phyloP scores from a whole-genome alignment of 768 basidiomycete genomes.

The Serendipita sp. region DNA sequence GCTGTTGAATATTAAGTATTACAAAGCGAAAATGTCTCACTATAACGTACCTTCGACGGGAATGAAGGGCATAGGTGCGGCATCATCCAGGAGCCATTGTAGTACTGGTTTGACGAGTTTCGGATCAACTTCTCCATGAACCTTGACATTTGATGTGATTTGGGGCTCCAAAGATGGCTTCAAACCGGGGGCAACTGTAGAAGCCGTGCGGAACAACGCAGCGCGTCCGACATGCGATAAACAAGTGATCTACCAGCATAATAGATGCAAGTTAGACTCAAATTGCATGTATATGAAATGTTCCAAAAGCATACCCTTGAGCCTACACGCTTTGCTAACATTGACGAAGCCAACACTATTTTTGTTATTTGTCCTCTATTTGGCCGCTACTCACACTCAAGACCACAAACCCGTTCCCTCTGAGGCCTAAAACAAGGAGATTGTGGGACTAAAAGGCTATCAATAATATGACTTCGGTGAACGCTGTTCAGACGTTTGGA shows the following conservation, averaged over 20 bases:
- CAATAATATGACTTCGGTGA: slow-evolving; percentile 22
- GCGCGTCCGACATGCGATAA: neutral
- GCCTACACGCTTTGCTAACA: neutral
- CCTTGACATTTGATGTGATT: neutral
- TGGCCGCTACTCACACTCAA: neutral
- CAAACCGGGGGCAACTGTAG: neutral
- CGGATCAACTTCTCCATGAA: neutral
- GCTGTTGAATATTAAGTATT: neutral
- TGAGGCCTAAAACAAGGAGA: neutral
- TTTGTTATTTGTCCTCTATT: neutral
- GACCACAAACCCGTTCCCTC: neutral
- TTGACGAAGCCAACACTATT: neutral
- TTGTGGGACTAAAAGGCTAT: neutral
- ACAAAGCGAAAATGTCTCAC: neutral
- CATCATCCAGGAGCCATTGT: neutral
- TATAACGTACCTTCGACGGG: neutral
- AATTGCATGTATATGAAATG: neutral
- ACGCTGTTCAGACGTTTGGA: slow-evolving; percentile 98
- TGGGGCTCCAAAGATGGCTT: neutral
- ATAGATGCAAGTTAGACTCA: neutral
- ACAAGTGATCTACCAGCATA: neutral
- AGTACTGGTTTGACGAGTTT: neutral
- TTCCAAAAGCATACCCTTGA: neutral
- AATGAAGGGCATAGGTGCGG: neutral
- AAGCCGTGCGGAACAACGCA: neutral